Evolutionary conservation across 192 early-diverging fungal genomes (phyloP), one percentile per base, ranked within the genome.

Genomic region (Rhizophlyctis rosea): DNA sequence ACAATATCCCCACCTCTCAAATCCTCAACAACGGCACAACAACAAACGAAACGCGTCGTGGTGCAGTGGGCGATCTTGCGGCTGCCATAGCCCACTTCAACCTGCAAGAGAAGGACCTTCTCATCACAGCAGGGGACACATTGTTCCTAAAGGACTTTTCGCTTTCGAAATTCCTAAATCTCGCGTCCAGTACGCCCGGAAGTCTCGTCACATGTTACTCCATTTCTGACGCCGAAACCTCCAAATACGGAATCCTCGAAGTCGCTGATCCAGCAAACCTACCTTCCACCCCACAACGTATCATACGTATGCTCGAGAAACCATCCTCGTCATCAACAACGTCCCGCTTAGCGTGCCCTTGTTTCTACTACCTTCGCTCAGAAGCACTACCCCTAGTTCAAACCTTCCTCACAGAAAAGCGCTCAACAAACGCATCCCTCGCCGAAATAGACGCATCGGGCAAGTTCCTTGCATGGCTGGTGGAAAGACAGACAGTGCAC

Each of bases 11-110:
- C n/a, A n/a, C n/a, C n/a, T n/a, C n/a, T n/a, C n/a, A n/a, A n/a
- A n/a, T n/a, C n/a, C n/a, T n/a, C n/a, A n/a, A n/a, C n/a, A n/a
- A n/a, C n/a, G n/a, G n/a, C n/a, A n/a, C n/a, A n/a, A n/a, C n/a
- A n/a, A n/a, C n/a, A n/a, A n/a, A n/a, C 79, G 4, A 86, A 82
- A 47, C 18, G 29, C n/a, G 57, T 44, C n/a, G 33, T 30, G 28
- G 57, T 35, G 18, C 18, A 44, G n/a, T 59, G 3, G 33, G 3
- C 4, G 0, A 25, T 59, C 44, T 4, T 53, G 49, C 18, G 3
- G 9, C 58, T 50, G 2, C 27, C 48, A 50, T 50, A 47, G 44
- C n/a, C 21, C 21, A 4, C 27, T 50, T 50, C 27, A 13, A 47
- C 44, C n/a, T 47, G 11, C n/a, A 4, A n/a, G 2, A 27, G 3